Evolutionary conservation across 371 early-diverging fungal species (phyloP), one percentile per base, ranked within the genome.

Genomic region (Mortierella sp.): DNA sequence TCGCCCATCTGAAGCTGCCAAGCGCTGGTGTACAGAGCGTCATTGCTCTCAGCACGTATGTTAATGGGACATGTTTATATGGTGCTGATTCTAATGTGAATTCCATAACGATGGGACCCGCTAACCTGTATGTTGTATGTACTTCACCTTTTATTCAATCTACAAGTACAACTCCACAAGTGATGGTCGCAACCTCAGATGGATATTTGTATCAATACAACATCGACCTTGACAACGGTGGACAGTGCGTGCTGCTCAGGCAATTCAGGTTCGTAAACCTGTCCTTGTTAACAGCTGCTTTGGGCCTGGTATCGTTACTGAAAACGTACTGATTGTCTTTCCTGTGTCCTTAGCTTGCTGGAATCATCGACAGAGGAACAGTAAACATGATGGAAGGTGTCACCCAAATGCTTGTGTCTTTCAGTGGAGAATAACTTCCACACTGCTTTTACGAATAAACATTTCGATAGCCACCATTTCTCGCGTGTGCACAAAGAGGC

Each of bases 181-280:
- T 96, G 47, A 90, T 94, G 89, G 97, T 97, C 1, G 92, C 93
- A 13, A 95, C 96, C 0, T 91, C 94, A 0, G 94, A 95, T 68
- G 98, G 98, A 0, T 92, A 86, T 59, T 90, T 96, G 68, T 96
- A 95, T 76, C 90, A 91, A 66, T 98, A 94, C 80, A 90, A 87
- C 63, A 90, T 98, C 66, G 95, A 96, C 78, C 65, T 92, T 50
- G 95, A 95, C 61, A 89, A 87, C 54, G 98, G 97, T 39, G 98
- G 97, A 18, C 97, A 94, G 80, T 96, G 96, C 73, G 86, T 89
- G 4, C 78, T 96, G 59, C 81, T 92, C 24, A 95, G 93, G 78
- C 94, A 95, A 65, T 84, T 83, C 55, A 88, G 88, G 85, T 86
- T 6, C 26, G 49, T 48, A n/a, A 3, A 10, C 26, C 26, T 24